These are phyloP conservation scores for Solanum hybrid DNA, from an alignment of 305 asterid genomes.

Conservation along the genomic window DNA sequence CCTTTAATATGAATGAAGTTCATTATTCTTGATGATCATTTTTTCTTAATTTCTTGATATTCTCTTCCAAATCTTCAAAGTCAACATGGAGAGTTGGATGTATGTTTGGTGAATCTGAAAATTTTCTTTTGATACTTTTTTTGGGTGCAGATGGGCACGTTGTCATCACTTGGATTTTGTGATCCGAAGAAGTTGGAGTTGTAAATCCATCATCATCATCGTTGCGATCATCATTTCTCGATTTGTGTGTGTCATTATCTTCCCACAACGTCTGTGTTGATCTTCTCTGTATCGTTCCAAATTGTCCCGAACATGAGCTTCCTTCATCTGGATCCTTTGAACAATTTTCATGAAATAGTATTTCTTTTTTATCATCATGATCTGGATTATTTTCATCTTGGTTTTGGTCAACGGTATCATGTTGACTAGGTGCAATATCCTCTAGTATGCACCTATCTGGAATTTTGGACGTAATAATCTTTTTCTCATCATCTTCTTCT, in stretches of 20 bases:
- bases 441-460: background rate
- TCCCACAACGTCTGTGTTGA: background rate
- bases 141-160: constrained; percentile 52
- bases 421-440: background rate
- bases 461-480: background rate
- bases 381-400: background rate
- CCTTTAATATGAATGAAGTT: background rate
- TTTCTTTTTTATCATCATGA: background rate
- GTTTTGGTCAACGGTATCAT: background rate
- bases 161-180: constrained; percentile 30
- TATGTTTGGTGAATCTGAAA: background rate
- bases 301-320: background rate
- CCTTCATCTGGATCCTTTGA: background rate
- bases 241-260: background rate
- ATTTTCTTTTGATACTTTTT: constrained; percentile 21
- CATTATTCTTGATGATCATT: constrained; percentile 9
- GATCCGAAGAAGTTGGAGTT: constrained; percentile 41
- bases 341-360: background rate
- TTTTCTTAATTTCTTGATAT: constrained; percentile 25
- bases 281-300: background rate
- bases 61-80: constrained; percentile 19
- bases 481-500: constrained; percentile 1
- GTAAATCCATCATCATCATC: constrained; percentile 27
- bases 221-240: background rate
- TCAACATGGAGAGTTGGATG: constrained; percentile 18